These are phyloP conservation scores for Daldinia childiae DNA, from an alignment of 495 filamentous ascomycete species.

Conservation along the genomic window DNA sequence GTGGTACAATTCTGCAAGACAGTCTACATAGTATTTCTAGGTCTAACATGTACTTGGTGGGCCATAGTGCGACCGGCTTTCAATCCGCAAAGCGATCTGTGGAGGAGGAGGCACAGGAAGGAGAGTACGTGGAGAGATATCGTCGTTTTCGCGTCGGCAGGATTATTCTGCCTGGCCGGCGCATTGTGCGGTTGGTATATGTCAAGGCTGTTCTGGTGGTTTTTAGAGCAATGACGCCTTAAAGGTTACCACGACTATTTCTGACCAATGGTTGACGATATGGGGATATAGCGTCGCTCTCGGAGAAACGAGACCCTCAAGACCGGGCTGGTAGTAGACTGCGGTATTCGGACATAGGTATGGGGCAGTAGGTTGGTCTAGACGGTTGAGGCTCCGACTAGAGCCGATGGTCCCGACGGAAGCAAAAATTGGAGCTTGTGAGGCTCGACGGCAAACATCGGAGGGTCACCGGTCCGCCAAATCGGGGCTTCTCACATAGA, in stretches of 20 bases:
- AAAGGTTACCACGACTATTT: neutral
- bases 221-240: conserved; percentile 15
- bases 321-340: conserved; percentile 3
- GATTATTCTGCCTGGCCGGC: conserved; percentile 30
- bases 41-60: conserved; percentile 42
- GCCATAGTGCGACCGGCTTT: conserved; percentile 41
- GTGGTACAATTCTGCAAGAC: conserved; percentile 23
- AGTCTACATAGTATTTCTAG: conserved; percentile 29
- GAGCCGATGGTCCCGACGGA: conserved; percentile 26
- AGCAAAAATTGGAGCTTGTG: conserved; percentile 32
- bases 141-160: conserved; percentile 32
- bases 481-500: conserved; percentile 2
- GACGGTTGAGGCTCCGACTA: conserved; percentile 37
- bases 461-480: conserved; percentile 27
- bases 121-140: conserved; percentile 45
- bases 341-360: conserved; percentile 36
- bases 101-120: conserved; percentile 39
- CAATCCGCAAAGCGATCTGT: conserved; percentile 42
- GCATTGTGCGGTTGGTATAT: conserved; percentile 28
- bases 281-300: neutral
- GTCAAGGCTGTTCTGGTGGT: conserved; percentile 21
- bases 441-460: conserved; percentile 28
- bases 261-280: neutral
- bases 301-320: neutral
- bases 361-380: conserved; percentile 21